Percentiles rank a stretch among this genome's conserved stretches.
phyloP scores from a whole-genome alignment of 2,329 filamentous ascomycete species.

The Penicillium sp. region DNA sequence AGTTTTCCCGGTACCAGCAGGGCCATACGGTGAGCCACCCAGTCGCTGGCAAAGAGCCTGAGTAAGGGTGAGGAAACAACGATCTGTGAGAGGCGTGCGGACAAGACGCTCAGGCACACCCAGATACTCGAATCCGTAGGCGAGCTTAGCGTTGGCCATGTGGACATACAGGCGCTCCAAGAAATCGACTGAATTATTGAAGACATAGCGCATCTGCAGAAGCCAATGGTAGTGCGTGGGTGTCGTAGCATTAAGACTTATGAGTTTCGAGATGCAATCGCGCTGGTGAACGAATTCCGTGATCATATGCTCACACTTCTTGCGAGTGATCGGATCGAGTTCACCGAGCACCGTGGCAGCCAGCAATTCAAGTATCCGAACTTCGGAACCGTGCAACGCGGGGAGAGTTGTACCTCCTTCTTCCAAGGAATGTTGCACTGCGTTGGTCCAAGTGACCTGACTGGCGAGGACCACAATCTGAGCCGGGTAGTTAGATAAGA shows the following conservation, averaged over 20 bases:
- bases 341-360: conserved; percentile 85
- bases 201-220: conserved; percentile 93
- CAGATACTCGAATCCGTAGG: conserved; percentile 96
- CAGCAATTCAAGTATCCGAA: conserved; percentile 73
- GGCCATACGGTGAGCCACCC: conserved; percentile 92
- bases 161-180: conserved; percentile 76
- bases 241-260: conserved; percentile 63
- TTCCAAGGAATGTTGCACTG: conserved; percentile 67
- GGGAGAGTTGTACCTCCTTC: conserved; percentile 62
- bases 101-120: conserved; percentile 94
- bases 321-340: conserved; percentile 73
- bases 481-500: conserved; percentile 74
- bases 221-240: conserved; percentile 85
- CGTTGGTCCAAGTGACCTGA: conserved; percentile 85
- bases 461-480: conserved; percentile 93
- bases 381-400: conserved; percentile 68
- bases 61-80: conserved; percentile 94
- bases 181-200: conserved; percentile 70
- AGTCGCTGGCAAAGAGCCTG: conserved; percentile 91
- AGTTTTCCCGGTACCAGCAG: conserved; percentile 95
- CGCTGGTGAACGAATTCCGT: conserved; percentile 98
- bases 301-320: conserved; percentile 97
- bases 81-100: conserved; percentile 89
- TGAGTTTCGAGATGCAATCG: conserved; percentile 80
- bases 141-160: conserved; percentile 92